Evolutionary conservation across 495 filamentous ascomycete species (phyloP).

Genomic region (Xylaria intraflava): DNA sequence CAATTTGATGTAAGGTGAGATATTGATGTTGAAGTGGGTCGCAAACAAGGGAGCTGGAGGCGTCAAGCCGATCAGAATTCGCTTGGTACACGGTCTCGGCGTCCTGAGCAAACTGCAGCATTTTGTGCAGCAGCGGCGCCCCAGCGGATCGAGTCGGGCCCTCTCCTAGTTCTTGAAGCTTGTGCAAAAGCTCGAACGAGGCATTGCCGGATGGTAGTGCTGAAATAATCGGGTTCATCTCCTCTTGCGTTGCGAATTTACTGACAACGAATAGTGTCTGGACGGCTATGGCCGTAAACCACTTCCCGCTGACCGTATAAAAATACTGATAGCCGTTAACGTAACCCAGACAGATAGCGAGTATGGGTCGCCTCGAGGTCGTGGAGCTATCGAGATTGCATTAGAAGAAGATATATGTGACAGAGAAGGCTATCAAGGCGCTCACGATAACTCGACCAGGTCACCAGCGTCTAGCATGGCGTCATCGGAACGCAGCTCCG

Average conservation of each 20-base stretch:
- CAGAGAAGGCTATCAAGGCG: neutral
- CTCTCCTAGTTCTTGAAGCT: conserved; percentile 40
- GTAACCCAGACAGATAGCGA: conserved; percentile 65
- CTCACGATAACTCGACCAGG: conserved; percentile 59
- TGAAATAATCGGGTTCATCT: conserved; percentile 53
- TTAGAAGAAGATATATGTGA: neutral
- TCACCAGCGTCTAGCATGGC: conserved; percentile 58
- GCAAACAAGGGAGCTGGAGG: conserved; percentile 42
- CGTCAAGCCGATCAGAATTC: conserved; percentile 46
- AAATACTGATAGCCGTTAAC: conserved; percentile 60
- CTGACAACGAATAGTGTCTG: conserved; percentile 57
- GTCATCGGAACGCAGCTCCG: conserved; percentile 30
- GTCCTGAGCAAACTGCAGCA: conserved; percentile 45
- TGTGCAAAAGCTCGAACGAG: conserved; percentile 34
- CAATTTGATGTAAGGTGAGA: conserved; percentile 58
- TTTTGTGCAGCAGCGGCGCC: conserved; percentile 42
- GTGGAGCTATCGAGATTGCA: conserved; percentile 15
- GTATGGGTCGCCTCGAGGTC: conserved; percentile 38
- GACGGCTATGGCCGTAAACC: conserved; percentile 49
- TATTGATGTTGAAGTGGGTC: conserved; percentile 42
- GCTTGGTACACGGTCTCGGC: conserved; percentile 47
- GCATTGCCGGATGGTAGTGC: conserved; percentile 51
- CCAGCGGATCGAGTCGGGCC: conserved; percentile 49
- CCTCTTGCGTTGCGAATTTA: conserved; percentile 50
- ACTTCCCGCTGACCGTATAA: conserved; percentile 65